Evolutionary conservation across 306 rosid species (phyloP).

Genomic region (Lupinus albus): DNA sequence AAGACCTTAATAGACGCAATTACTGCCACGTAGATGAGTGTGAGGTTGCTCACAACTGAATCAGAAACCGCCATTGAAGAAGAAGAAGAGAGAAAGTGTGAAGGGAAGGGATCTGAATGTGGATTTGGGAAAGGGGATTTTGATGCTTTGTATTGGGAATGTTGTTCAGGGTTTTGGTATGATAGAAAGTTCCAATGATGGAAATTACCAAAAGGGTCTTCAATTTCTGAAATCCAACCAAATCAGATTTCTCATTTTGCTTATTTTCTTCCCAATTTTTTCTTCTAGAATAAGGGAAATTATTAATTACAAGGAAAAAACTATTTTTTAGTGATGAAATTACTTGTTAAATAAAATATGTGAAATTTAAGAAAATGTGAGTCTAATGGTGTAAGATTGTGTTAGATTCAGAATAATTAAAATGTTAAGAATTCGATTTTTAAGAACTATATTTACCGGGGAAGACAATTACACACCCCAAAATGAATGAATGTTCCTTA

Average conservation of each 20-base stretch:
- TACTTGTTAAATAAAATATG: too few relatives aligned
- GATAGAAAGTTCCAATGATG: neutral
- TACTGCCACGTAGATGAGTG: slow-evolving; percentile 60
- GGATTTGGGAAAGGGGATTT: slow-evolving; percentile 1
- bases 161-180: slow-evolving; percentile 31
- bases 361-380: too few relatives aligned
- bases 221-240: neutral
- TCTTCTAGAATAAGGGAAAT: slow-evolving; percentile 27
- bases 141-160: slow-evolving; percentile 40
- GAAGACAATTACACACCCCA: too few relatives aligned
- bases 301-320: too few relatives aligned
- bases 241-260: slow-evolving; percentile 22
- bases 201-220: slow-evolving; percentile 38
- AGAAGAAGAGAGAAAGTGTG: neutral
- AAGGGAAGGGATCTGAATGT: neutral
- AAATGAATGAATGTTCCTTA: too few relatives aligned
- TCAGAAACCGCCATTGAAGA: slow-evolving; percentile 63
- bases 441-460: too few relatives aligned
- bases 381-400: too few relatives aligned
- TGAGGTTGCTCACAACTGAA: slow-evolving; percentile 58
- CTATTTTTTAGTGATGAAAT: too few relatives aligned
- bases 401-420: too few relatives aligned
- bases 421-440: too few relatives aligned
- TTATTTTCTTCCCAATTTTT: slow-evolving; percentile 42
- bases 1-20: slow-evolving; percentile 58